Evolutionary conservation across 495 filamentous ascomycete genomes (phyloP).

Genomic region (Paragyromitra xinjiangensis): DNA sequence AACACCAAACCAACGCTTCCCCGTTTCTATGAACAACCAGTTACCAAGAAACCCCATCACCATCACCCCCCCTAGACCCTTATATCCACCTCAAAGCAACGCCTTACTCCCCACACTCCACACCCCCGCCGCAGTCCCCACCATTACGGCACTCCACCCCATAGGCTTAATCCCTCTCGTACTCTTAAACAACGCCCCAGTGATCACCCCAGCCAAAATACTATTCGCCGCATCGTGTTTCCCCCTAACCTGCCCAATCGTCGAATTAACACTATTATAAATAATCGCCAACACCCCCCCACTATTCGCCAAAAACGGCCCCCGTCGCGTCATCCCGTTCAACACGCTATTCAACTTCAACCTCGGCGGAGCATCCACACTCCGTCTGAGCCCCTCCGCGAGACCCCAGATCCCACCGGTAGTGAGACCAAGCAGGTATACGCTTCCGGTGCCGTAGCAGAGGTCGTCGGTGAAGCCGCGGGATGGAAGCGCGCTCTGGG

Average conservation of each 20-base stretch:
- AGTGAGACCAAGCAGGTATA: slow-evolving; percentile 84
- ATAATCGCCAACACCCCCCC: slow-evolving; percentile 94
- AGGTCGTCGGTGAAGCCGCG: slow-evolving; percentile 97
- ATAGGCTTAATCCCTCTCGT: slow-evolving; percentile 88
- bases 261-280: slow-evolving; percentile 92
- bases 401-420: slow-evolving; percentile 90
- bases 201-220: slow-evolving; percentile 80
- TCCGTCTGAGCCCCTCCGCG: slow-evolving; percentile 81
- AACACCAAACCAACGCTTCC: not conserved
- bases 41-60: not conserved
- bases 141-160: slow-evolving; percentile 89
- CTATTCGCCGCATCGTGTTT: slow-evolving; percentile 93
- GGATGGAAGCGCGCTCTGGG: slow-evolving; percentile 84
- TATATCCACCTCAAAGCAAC: slow-evolving; percentile 23
- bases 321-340: slow-evolving; percentile 89
- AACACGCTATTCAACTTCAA: slow-evolving; percentile 90
- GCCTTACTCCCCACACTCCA: slow-evolving; percentile 74
- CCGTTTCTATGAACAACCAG: not conserved
- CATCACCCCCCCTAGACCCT: not conserved
- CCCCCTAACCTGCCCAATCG: slow-evolving; percentile 81
- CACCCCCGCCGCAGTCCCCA: slow-evolving; percentile 80
- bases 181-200: slow-evolving; percentile 95
- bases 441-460: slow-evolving; percentile 94
- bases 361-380: slow-evolving; percentile 80
- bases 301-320: slow-evolving; percentile 97